Evolutionary conservation across 306 rosid species (phyloP), one percentile per base, ranked within the genome.

Genomic region (Prunus mira): DNA sequence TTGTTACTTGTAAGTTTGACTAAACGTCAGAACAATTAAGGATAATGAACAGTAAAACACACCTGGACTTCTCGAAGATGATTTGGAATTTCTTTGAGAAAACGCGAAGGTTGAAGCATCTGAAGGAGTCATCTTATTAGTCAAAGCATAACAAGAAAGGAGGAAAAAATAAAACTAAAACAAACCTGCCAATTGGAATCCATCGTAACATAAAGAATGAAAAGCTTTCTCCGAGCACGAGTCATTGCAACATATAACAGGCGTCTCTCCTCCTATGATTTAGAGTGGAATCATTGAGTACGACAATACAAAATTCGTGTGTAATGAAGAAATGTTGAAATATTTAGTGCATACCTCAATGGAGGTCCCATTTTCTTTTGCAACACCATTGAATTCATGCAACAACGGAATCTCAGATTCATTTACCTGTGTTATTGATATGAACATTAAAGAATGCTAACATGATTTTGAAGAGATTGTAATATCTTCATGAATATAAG

Each of bases 241-340:
- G 98, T 95, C 97, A 92, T 95, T 73, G 97, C 98, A 82, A 95
- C 98, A 79, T 95, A 95, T 74, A 95, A 76, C 28, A 95, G 82
- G 22, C 98, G 97, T 41, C 98, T 85, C 82, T 95, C 98, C 82
- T 95, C 98, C 98, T 94, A 65, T 19, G 13, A 80, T 81, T 65
- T 32, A 52, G 66, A 83, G 71, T 56, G 82, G 80, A 7, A 54
- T 27, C 13, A 41, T 65, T 52, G 55, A 56, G 58, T 38, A 78
- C 60, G 45, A 76, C 13, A 65, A 30, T 66, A 28, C 22, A 78
- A 25, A 71, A 68, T 61, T 76, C 50, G 25, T 57, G 70, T 60
- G 47, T 24, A 28, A 60, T 55, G 34, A 57, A 73, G 11, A 38
- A 55, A 75, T 32, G 34, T 57, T 30, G 65, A 66, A 81, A 24